Percentiles rank a stretch among this genome's conserved stretches.
Evolutionary conservation across 73 alveolate species (phyloP).

Genomic region (Paramecium primaurelia): DNA sequence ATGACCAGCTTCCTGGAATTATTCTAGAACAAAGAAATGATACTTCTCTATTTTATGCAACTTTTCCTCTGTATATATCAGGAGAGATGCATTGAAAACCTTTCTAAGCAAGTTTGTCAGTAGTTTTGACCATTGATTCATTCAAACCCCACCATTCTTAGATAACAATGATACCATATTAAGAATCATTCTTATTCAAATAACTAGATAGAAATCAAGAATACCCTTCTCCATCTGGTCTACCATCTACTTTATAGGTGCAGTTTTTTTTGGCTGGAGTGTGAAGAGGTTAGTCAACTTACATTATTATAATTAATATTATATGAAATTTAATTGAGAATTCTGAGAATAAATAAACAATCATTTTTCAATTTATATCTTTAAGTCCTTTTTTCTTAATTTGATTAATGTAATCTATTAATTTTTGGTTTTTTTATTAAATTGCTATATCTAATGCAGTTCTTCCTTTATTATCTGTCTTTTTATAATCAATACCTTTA

Average conservation of each 20-base stretch:
- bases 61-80: constrained; percentile 61
- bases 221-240: constrained; percentile 43
- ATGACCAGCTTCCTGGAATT: constrained; percentile 61
- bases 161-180: constrained; percentile 51
- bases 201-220: not conserved
- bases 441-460: not conserved
- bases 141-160: constrained; percentile 65
- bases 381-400: not conserved
- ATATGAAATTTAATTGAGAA: not conserved
- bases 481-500: not conserved
- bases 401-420: not conserved
- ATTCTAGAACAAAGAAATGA: not conserved
- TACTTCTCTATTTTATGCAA: constrained; percentile 52
- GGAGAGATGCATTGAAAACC: constrained; percentile 58
- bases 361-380: not conserved
- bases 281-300: not conserved
- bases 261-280: constrained; percentile 19
- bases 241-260: not conserved
- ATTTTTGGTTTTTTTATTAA: not conserved
- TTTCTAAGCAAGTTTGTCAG: constrained; percentile 44
- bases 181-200: not conserved
- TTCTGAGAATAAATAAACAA: not conserved
- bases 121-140: constrained; percentile 28
- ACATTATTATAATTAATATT: not conserved
- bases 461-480: not conserved